Conservation (phyloP, 176 grass and related monocot species). For the Cenchrus purpureus region DNA sequence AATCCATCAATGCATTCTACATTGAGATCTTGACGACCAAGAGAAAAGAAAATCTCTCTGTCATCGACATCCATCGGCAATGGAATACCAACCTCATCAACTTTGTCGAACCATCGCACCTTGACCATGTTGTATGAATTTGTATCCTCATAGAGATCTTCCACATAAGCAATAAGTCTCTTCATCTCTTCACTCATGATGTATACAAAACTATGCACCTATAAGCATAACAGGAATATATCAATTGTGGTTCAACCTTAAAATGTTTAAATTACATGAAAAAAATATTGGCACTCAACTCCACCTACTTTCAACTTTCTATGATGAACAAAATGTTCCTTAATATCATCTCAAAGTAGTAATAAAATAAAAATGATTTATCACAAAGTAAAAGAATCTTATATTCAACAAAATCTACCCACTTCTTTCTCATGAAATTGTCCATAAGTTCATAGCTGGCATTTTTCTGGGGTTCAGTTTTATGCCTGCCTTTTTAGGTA, state of each 20-base stretch:
- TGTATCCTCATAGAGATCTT: conserved; percentile 87
- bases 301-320: background rate
- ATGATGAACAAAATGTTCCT: background rate
- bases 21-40: conserved; percentile 83
- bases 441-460: background rate
- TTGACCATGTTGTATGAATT: conserved; percentile 76
- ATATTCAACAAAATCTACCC: background rate
- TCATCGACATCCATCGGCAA: conserved; percentile 59
- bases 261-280: background rate
- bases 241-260: conserved; percentile 22
- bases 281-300: background rate
- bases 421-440: background rate
- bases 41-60: conserved; percentile 89
- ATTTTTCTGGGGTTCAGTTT: background rate
- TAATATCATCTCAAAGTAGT: background rate
- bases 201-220: conserved; percentile 95
- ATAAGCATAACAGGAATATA: conserved; percentile 11
- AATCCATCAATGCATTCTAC: conserved; percentile 98
- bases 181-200: conserved; percentile 86
- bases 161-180: conserved; percentile 84
- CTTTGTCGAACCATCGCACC: conserved; percentile 88
- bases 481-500: background rate
- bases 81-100: conserved; percentile 74
- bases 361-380: background rate
- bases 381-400: background rate